A percentile compares a stretch with the other conserved stretches of the same genome.
Evolutionary conservation across 441 rosid genomes (phyloP).

Genomic region (Iberis amara): DNA sequence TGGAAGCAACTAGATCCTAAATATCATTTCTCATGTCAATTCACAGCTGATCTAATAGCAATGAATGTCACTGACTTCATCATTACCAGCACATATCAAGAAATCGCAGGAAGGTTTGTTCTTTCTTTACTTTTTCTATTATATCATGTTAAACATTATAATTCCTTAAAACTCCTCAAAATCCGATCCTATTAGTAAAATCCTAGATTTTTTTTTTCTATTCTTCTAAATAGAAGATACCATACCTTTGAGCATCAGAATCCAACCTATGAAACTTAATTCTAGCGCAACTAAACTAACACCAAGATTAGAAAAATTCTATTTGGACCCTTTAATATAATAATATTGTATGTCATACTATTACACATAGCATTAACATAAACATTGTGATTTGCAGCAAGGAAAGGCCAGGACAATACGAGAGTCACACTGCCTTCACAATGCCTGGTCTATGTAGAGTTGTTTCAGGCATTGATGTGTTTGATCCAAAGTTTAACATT

Average conservation of each 20-base stretch:
- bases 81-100: conserved; percentile 87
- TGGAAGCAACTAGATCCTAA: conserved; percentile 82
- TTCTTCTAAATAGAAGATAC: no score
- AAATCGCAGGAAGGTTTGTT: conserved; percentile 83
- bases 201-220: neutral
- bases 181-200: neutral
- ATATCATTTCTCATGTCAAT: conserved; percentile 92
- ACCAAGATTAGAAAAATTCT: no score
- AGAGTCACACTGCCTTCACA: conserved; percentile 71
- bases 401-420: conserved; percentile 78
- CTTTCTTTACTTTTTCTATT: neutral
- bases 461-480: conserved; percentile 80
- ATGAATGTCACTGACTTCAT: conserved; percentile 85
- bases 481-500: conserved; percentile 87
- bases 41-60: conserved; percentile 76
- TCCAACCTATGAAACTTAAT: no score
- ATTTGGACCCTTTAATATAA: no score
- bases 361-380: no score
- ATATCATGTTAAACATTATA: neutral
- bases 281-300: no score
- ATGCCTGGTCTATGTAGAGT: conserved; percentile 89
- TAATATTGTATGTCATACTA: no score
- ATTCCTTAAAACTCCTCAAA: neutral
- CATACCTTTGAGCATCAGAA: no score
- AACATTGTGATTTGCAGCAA: conserved; percentile 37